Evolutionary conservation across 2,329 filamentous ascomycete genomes (phyloP), one percentile per base, ranked within the genome.

Genomic region (Neurospora sp.): DNA sequence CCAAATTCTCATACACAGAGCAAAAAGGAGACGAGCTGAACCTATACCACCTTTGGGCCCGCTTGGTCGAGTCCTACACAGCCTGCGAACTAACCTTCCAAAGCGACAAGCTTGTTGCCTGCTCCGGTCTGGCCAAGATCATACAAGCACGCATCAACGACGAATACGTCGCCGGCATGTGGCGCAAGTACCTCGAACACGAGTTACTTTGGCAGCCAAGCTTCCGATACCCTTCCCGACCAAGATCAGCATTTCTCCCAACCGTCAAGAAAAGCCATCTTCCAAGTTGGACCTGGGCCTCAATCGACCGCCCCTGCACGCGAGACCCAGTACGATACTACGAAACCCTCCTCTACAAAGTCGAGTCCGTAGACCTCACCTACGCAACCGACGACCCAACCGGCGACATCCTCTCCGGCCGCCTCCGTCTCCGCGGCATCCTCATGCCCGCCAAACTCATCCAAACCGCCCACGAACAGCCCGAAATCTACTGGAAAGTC

Each of bases 401-500:
- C 6, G 40, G 70, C 38, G 66, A 52, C 17, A 40, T 71, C 23
- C 38, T 36, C 15, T 1, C 66, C 6, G 17, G 68, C 13, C 66
- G 68, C 23, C 39, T 68, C 13, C 62, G 38, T 19, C 58, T 71
- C 23, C 38, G 39, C n/a, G 70, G 66, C 8, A 28, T 67, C 10
- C 36, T 71, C 15, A 68, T 39, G 46, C 19, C 39, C 38, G 17
- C 58, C 23, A 69, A 66, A 17, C 68, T 71, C 8, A 38, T 68
- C 39, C 11, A 66, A 11, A 74, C 73, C 7, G 74, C 74, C 23
- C 23, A 69, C 1, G 33, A 73, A 6, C 80, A 80, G 68, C 75
- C 79, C 67, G 67, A 73, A 15, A 43, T 74, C 9, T 74, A 78
- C 19, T 70, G 76, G 2, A 70, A 73, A 0, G 75, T 77, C 11